A percentile compares a stretch with the other conserved stretches of the same genome.
Evolutionary conservation across 139 green algal species (phyloP).

Genomic region (Medakamo hakoo): DNA sequence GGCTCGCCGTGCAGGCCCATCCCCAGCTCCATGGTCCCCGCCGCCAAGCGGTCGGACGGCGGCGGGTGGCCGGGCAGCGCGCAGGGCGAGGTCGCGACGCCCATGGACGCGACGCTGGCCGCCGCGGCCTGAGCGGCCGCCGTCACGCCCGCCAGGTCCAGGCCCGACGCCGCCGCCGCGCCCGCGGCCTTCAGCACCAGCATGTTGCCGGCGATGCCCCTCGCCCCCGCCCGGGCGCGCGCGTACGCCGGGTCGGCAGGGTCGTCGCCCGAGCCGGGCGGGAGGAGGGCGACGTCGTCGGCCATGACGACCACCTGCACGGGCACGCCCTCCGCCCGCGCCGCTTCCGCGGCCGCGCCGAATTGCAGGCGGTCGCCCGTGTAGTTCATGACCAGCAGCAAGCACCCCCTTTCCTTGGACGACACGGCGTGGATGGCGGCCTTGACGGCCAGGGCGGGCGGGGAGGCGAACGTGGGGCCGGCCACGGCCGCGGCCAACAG

Average conservation of each 20-base stretch:
- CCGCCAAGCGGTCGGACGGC: constrained; percentile 8
- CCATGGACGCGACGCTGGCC: constrained; percentile 37
- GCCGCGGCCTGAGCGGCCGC: constrained; percentile 23
- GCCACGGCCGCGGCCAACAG: constrained; percentile 79
- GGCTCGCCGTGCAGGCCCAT: constrained; percentile 83
- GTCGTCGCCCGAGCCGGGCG: not conserved
- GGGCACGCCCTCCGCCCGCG: constrained; percentile 42
- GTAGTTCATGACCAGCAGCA: constrained; percentile 79
- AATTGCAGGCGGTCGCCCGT: constrained; percentile 87
- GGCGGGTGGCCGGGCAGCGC: constrained; percentile 37
- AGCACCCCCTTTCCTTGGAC: not conserved
- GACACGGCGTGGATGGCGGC: constrained; percentile 56
- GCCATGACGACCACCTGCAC: constrained; percentile 55
- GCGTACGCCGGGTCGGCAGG: no score
- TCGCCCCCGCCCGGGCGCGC: constrained; percentile 29
- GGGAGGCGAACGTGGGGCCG: constrained; percentile 76
- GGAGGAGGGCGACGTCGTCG: constrained; percentile 33
- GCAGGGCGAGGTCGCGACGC: constrained; percentile 43
- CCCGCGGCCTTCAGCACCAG: constrained; percentile 82
- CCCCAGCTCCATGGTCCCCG: constrained; percentile 59
- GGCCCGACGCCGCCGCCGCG: constrained; percentile 41
- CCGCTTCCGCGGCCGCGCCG: constrained; percentile 69
- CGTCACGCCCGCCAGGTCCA: constrained; percentile 32
- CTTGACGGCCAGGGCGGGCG: constrained; percentile 55
- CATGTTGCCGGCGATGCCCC: constrained; percentile 70